Conservation (phyloP, 768 basidiomycete genomes). For the Lentinula edodes region DNA sequence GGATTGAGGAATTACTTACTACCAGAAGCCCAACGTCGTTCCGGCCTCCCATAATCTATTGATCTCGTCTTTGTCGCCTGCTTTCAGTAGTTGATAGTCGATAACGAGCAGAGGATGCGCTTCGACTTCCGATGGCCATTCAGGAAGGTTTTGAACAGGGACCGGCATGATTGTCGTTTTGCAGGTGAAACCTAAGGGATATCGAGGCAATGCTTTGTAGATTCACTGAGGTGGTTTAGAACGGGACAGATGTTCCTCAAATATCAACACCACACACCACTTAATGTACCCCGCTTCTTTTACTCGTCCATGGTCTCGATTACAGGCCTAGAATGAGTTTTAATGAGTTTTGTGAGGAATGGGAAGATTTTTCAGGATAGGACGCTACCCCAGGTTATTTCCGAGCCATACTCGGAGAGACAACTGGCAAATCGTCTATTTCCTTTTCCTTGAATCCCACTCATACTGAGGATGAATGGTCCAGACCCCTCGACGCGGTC, state of each 20-base stretch:
- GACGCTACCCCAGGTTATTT: not conserved
- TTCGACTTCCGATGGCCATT: constrained; percentile 48
- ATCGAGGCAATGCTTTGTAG: no score
- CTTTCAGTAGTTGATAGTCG: constrained; percentile 44
- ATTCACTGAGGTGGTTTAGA: no score
- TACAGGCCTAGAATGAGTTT: not conserved
- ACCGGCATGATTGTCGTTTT: not conserved
- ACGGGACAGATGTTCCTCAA: not conserved
- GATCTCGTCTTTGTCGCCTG: constrained; percentile 36
- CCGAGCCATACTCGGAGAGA: not conserved
- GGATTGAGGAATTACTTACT: constrained; percentile 32
- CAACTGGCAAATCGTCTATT: no score
- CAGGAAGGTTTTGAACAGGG: constrained; percentile 21
- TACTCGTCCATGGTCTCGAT: not conserved
- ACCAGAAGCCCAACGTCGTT: constrained; percentile 62
- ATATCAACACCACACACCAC: no score
- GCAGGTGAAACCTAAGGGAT: no score
- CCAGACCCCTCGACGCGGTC: no score
- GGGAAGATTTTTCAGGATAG: not conserved
- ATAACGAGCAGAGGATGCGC: constrained; percentile 52
- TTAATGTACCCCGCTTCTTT: no score
- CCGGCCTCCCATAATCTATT: constrained; percentile 52
- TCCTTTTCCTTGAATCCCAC: no score
- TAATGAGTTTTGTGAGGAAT: not conserved
- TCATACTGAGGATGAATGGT: no score